Conservation (phyloP, 768 basidiomycete genomes). For the Suillus placidus region DNA sequence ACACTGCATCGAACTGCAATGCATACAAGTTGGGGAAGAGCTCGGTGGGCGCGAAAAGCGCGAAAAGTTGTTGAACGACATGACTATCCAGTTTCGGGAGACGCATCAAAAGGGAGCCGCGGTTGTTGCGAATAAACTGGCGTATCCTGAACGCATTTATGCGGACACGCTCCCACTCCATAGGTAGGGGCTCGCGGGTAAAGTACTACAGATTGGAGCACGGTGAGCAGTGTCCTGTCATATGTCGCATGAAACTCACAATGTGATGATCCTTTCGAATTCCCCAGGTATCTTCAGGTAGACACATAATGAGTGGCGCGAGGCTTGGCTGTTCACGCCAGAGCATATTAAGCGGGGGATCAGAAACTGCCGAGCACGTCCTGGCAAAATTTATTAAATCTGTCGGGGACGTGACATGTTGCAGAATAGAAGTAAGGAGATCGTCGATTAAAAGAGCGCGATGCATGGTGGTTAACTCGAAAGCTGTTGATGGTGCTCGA, state of each 20-base stretch:
- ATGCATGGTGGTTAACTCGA: neutral
- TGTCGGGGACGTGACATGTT: neutral
- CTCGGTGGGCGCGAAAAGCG: neutral
- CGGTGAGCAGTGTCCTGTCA: neutral
- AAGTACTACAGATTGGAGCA: neutral
- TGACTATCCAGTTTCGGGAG: neutral
- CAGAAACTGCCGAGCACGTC: neutral
- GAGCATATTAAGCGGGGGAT: neutral
- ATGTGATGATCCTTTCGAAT: neutral
- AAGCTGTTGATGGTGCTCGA: neutral
- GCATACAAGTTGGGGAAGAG: neutral
- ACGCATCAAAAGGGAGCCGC: neutral
- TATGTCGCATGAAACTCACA: neutral
- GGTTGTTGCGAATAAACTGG: neutral
- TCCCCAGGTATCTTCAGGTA: neutral
- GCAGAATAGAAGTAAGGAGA: neutral
- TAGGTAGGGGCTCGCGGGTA: neutral
- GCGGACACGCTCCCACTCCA: neutral
- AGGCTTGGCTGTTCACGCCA: neutral
- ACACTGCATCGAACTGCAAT: neutral
- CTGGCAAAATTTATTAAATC: neutral
- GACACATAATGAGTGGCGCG: neutral
- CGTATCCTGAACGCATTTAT: neutral
- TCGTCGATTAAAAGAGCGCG: neutral
- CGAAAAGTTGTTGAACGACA: neutral